These are phyloP conservation scores for Gnaphalium uliginosum DNA, from an alignment of 129 eudicot species.

Conservation along the genomic window DNA sequence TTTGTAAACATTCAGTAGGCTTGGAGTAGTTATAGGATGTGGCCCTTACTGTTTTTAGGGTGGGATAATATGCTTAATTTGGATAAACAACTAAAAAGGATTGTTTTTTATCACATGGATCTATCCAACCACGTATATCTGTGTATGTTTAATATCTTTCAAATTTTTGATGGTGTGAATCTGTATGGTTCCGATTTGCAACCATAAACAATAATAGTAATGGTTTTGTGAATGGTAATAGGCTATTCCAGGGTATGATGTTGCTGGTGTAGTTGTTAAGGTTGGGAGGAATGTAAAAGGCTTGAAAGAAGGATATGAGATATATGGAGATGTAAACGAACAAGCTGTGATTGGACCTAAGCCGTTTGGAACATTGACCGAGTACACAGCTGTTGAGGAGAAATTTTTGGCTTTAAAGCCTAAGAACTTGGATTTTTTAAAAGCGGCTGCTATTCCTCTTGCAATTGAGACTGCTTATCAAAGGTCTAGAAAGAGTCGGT, in stretches of 20 bases:
- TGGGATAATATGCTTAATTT: too few species aligned
- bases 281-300: constrained; percentile 78
- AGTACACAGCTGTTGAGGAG: constrained; percentile 85
- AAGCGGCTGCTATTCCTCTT: constrained; percentile 86
- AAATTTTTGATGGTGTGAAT: too few species aligned
- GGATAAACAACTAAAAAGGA: too few species aligned
- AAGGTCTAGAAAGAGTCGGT: constrained; percentile 79
- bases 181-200: too few species aligned
- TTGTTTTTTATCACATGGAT: too few species aligned
- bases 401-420: constrained; percentile 71
- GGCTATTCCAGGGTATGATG: constrained; percentile 88
- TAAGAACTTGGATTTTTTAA: constrained; percentile 58
- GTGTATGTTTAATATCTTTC: too few species aligned
- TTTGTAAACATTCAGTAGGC: too few species aligned
- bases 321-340: constrained; percentile 70
- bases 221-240: too few species aligned
- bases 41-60: too few species aligned
- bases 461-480: constrained; percentile 85
- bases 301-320: constrained; percentile 86
- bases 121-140: too few species aligned
- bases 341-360: constrained; percentile 63
- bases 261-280: constrained; percentile 86
- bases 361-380: constrained; percentile 79
- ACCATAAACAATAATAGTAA: too few species aligned
- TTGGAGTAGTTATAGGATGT: too few species aligned